Conservation (phyloP, 306 rosid species). For the Cucurbita argyrosperma region DNA sequence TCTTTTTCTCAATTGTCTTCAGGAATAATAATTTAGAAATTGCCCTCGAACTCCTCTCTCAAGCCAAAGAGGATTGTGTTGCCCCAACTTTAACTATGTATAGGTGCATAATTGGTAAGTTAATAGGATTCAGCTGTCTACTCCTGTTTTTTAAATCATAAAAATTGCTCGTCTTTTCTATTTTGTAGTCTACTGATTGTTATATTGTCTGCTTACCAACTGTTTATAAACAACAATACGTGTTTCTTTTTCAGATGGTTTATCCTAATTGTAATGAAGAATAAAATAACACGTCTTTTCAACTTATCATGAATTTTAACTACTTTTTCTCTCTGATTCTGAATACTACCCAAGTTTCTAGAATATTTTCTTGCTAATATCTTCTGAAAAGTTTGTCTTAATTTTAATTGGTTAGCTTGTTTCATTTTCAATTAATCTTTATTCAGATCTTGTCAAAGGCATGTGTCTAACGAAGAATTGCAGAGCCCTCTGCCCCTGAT, state of each 20-base stretch:
- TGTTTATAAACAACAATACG: neutral
- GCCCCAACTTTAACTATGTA: slow-evolving; percentile 41
- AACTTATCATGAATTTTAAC: neutral
- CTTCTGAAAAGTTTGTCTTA: neutral
- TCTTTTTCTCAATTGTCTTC: slow-evolving; percentile 9
- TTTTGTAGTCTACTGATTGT: neutral
- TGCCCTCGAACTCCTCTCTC: slow-evolving; percentile 62
- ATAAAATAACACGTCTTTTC: neutral
- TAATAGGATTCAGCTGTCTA: neutral
- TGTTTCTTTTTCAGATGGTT: neutral
- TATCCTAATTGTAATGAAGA: neutral
- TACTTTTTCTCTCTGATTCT: neutral
- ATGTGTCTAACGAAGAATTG: slow-evolving; percentile 51
- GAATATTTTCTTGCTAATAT: neutral
- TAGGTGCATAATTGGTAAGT: slow-evolving; percentile 67
- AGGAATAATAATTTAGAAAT: slow-evolving; percentile 71
- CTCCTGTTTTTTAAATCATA: neutral
- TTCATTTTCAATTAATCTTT: slow-evolving; percentile 7
- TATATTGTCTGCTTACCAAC: neutral
- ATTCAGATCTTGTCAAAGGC: slow-evolving; percentile 37
- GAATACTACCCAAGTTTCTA: neutral
- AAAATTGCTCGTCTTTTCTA: neutral
- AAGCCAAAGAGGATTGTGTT: slow-evolving; percentile 62
- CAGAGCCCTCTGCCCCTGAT: slow-evolving; percentile 49
- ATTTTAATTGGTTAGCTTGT: slow-evolving; percentile 34